phyloP scores from a whole-genome alignment of 1,284 basidiomycete genomes.

The Fomes fomentarius region DNA sequence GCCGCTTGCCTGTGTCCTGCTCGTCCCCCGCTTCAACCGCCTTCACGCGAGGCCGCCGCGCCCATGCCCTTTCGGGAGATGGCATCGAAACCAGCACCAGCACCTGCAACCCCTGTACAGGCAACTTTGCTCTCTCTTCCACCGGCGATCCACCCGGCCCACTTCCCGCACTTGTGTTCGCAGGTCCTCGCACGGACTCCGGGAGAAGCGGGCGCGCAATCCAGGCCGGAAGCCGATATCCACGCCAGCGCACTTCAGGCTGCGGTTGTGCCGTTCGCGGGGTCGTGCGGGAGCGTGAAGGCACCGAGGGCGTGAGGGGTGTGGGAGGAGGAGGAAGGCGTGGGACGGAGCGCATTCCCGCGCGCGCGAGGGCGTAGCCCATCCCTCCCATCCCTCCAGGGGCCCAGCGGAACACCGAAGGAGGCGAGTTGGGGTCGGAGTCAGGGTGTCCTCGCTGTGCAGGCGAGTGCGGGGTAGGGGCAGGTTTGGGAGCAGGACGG shows the following conservation, averaged over 20 bases:
- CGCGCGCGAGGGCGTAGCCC: constrained; percentile 6
- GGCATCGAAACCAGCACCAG: constrained; percentile 35
- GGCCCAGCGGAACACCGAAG: constrained; percentile 4
- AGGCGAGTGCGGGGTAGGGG: neutral
- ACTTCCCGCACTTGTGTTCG: neutral
- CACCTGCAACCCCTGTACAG: constrained; percentile 26
- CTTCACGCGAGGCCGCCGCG: constrained; percentile 3
- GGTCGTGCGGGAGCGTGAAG: neutral
- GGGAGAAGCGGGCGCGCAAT: constrained; percentile 15
- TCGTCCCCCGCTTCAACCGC: neutral
- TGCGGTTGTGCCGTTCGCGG: neutral
- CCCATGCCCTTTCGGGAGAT: constrained; percentile 16
- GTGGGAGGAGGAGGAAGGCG: constrained; percentile 6
- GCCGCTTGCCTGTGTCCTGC: no score
- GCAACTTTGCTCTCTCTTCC: neutral
- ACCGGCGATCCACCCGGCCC: neutral
- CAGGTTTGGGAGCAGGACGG: constrained; percentile 3
- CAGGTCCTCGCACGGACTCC: neutral
- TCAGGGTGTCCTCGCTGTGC: neutral
- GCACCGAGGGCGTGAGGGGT: neutral
- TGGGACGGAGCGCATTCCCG: constrained; percentile 16
- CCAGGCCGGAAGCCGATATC: constrained; percentile 12
- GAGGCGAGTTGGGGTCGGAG: neutral
- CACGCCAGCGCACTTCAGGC: constrained; percentile 19
- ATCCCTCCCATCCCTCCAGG: constrained; percentile 3